Evolutionary conservation across 2,329 filamentous ascomycete genomes (phyloP), one percentile per base, ranked within the genome.

Genomic region (Fusarium nematophilum): DNA sequence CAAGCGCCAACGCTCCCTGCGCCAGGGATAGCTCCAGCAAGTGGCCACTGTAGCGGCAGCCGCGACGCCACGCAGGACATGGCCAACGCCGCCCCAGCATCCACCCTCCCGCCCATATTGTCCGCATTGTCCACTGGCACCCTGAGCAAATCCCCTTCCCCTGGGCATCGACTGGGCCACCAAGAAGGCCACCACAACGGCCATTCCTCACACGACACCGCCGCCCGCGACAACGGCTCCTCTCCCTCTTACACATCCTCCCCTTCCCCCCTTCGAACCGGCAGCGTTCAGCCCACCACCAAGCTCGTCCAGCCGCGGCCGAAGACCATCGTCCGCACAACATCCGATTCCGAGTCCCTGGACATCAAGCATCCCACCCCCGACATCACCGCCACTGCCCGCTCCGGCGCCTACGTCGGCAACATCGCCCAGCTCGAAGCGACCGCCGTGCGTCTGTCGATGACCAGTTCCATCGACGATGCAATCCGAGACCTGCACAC

Each of bases 371-470:
- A 89, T 69, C 87, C 86, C 25, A 81, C 81, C 3, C 86, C 88
- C 47, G 87, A 90, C 69, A 76, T 85, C 42, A 85, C 85, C 70
- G 39, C 60, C 27, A 50, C 60, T 43, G 81, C 81, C 44, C 81
- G 87, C 51, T 84, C 87, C 53, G 86, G 84, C 21, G 85, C 85
- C 26, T 87, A 86, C 70, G 76, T 83, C 14, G 83, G 82, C 71
- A 92, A 90, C 76, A 87, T 93, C 59, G 86, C 88, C 63, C 85
- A 88, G 43, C 84, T 93, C 59, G 90, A 94, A 75, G 87, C 89
- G 63, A 89, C 87, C 9, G 90, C 90, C 42, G 90, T 93, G 75
- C 84, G 87, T 62, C 80, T 93, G 73, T 91, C 89, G 65, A 84
- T 85, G 78, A 88, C 87, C 52, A 90, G 88, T 59, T 91, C 90